Conservation (phyloP, 768 basidiomycete species). For the Suillus fuscotomentosus region DNA sequence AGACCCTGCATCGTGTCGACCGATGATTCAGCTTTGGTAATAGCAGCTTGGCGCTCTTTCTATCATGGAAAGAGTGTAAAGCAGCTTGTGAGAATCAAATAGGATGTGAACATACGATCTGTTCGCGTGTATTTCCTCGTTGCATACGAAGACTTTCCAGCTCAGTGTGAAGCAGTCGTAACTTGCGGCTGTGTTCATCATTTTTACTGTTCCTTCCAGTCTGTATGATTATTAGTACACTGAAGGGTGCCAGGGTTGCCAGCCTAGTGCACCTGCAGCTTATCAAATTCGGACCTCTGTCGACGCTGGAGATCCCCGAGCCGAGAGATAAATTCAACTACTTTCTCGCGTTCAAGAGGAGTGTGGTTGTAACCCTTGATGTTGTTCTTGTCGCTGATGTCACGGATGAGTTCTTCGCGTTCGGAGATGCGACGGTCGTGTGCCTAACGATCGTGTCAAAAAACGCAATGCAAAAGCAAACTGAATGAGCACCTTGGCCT, state of each 20-base stretch:
- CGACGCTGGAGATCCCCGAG: slow-evolving; percentile 61
- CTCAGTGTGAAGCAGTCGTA: slow-evolving; percentile 54
- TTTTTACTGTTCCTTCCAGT: slow-evolving; percentile 52
- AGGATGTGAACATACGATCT: slow-evolving; percentile 47
- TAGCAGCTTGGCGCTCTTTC: slow-evolving; percentile 50
- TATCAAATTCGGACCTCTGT: slow-evolving; percentile 64
- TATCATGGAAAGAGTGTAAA: slow-evolving; percentile 18
- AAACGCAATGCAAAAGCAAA: neutral
- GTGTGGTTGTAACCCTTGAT: slow-evolving; percentile 75
- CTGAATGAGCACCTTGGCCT: slow-evolving; percentile 58
- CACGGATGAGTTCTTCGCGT: slow-evolving; percentile 73
- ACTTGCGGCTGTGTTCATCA: slow-evolving; percentile 64
- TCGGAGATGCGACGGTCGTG: slow-evolving; percentile 68
- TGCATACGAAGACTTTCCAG: slow-evolving; percentile 54
- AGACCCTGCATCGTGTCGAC: slow-evolving; percentile 58
- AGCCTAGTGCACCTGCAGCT: slow-evolving; percentile 52
- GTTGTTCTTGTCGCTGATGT: slow-evolving; percentile 62
- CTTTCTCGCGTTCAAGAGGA: slow-evolving; percentile 67
- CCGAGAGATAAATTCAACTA: slow-evolving; percentile 69
- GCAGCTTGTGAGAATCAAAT: slow-evolving; percentile 1
- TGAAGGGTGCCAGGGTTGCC: neutral
- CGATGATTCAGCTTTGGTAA: slow-evolving; percentile 49
- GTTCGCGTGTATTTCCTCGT: slow-evolving; percentile 48
- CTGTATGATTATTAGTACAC: slow-evolving; percentile 19
- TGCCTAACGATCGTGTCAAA: slow-evolving; percentile 41